Percentiles rank a stretch among this genome's conserved stretches.
These are phyloP conservation scores for Pseudocercospora vitis DNA, from an alignment of 2,329 filamentous ascomycete genomes.

Conservation along the genomic window DNA sequence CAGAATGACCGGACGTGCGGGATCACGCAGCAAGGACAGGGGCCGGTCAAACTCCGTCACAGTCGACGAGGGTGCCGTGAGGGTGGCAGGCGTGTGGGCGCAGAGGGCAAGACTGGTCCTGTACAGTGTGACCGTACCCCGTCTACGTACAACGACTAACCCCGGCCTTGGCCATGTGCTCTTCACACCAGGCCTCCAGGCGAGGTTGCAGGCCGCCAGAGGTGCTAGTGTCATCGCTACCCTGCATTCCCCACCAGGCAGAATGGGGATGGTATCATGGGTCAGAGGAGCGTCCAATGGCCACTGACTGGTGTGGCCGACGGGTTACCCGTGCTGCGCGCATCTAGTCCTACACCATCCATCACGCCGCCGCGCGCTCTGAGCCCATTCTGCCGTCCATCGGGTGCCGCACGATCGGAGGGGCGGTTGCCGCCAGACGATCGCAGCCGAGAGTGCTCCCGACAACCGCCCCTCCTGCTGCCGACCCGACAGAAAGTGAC, in stretches of 20 bases:
- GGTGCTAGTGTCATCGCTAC: constrained; percentile 6
- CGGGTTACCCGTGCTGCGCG: constrained; percentile 6
- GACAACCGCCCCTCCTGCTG: neutral
- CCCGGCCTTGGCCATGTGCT: constrained; percentile 12
- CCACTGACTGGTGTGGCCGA: neutral
- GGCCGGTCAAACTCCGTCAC: constrained; percentile 2
- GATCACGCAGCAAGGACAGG: neutral
- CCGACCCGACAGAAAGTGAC: neutral
- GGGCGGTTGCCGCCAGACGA: neutral
- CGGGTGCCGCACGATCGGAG: neutral
- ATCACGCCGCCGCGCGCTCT: neutral
- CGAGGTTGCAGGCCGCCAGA: constrained; percentile 6
- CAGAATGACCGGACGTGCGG: constrained; percentile 3
- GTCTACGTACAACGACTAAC: neutral
- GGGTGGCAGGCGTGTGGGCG: neutral
- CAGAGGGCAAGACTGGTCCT: neutral
- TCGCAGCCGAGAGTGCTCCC: neutral
- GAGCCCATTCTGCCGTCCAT: neutral
- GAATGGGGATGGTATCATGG: constrained; percentile 3
- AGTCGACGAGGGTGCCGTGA: neutral
- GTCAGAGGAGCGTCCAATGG: constrained; percentile 6
- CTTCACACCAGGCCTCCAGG: neutral
- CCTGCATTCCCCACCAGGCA: constrained; percentile 4
- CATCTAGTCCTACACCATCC: neutral
- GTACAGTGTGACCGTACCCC: neutral